phyloP scores from a whole-genome alignment of 139 green algal genomes.

The Astrephomene gubernaculifera region DNA sequence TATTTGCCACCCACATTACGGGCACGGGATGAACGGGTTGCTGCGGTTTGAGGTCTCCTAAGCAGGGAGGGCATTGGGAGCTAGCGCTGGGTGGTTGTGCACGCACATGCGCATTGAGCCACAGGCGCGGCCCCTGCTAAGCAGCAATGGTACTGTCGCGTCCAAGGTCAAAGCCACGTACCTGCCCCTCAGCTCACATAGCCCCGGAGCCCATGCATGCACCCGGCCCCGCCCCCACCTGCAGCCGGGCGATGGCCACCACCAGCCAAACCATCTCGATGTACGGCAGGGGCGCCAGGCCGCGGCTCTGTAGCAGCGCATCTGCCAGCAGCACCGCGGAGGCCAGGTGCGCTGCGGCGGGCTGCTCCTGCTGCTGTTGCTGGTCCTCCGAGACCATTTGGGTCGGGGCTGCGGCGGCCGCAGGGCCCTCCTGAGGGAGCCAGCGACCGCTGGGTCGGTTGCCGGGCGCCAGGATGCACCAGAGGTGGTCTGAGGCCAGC shows the following conservation, averaged over 20 bases:
- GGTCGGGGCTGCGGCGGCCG: neutral
- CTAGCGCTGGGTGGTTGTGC: neutral
- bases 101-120: neutral
- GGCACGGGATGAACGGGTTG: no score
- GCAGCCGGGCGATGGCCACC: neutral
- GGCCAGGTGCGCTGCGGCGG: neutral
- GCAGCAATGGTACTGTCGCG: neutral
- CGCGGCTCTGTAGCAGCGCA: slow-evolving; percentile 7
- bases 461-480: no score
- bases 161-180: neutral
- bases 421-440: no score
- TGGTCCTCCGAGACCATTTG: neutral
- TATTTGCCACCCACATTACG: no score
- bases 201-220: neutral
- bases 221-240: neutral
- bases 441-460: neutral
- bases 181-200: neutral
- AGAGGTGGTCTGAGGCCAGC: neutral
- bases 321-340: slow-evolving; percentile 1
- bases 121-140: neutral
- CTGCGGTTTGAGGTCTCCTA: no score
- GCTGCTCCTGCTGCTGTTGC: neutral
- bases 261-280: neutral
- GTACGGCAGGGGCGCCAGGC: neutral
- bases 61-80: neutral